A percentile compares a stretch with the other conserved stretches of the same genome.
Evolutionary conservation across 2,329 filamentous ascomycete species (phyloP).

Genomic region (Rhinocladiella mackenziei): DNA sequence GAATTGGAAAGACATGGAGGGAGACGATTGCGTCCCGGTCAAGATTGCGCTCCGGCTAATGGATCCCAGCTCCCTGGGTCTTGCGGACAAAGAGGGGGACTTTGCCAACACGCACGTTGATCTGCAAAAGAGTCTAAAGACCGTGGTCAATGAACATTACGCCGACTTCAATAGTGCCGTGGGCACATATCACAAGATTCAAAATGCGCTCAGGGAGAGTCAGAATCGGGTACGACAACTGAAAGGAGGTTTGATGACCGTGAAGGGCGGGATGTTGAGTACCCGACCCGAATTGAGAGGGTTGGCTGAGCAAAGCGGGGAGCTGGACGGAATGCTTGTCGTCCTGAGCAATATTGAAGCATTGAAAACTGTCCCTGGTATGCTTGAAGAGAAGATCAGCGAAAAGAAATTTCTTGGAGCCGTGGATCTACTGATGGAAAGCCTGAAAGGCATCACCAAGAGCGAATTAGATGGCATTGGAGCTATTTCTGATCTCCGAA

Average conservation of each 20-base stretch:
- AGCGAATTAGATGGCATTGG: constrained; percentile 90
- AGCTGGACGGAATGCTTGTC: constrained; percentile 85
- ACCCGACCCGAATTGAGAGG: constrained; percentile 90
- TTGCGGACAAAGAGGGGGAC: constrained; percentile 79
- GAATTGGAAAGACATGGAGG: constrained; percentile 90
- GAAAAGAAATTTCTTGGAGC: constrained; percentile 93
- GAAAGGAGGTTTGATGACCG: constrained; percentile 74
- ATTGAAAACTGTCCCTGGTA: constrained; percentile 81
- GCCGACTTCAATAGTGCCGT: constrained; percentile 99
- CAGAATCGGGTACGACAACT: constrained; percentile 79
- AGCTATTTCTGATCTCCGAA: constrained; percentile 76
- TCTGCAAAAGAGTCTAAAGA: constrained; percentile 87
- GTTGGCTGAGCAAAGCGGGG: constrained; percentile 79
- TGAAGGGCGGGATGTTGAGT: constrained; percentile 75
- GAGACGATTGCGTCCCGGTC: constrained; percentile 83
- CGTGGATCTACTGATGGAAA: constrained; percentile 86
- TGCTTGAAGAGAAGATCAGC: constrained; percentile 88
- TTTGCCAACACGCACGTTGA: constrained; percentile 81
- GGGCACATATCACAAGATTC: constrained; percentile 97
- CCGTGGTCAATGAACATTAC: constrained; percentile 96
- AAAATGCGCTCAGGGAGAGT: constrained; percentile 82
- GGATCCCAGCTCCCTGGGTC: constrained; percentile 87
- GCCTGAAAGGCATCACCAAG: constrained; percentile 74
- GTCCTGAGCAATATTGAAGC: constrained; percentile 81
- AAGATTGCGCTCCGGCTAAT: constrained; percentile 93